Base-by-base conservation (phyloP, 2,329 filamentous ascomycete species). In the Mycosphaerelloides madeirae region DNA sequence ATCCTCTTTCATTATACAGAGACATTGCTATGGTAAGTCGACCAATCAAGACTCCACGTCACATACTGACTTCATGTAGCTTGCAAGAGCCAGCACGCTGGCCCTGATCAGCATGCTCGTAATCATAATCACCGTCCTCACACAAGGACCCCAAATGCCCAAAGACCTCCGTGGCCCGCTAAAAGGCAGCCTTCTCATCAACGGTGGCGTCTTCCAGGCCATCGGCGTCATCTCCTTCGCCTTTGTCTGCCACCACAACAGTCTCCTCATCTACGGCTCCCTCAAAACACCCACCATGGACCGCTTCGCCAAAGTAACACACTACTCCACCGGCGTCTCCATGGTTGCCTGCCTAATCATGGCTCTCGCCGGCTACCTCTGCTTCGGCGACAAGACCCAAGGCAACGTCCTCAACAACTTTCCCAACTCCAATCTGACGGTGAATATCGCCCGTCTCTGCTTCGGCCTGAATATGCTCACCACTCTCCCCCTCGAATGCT, bases 341-440 rank as follows among this genome's bases (percentile, higher is more conserved):
- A 87, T 96, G 77, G 56, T 90, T n/a, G 90, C 91, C 43, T 98
- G 93, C 63, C 76, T 98, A 41, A 69, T 83, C 48, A 87, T 98
- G 82, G 93, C 88, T 0, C 74, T 96, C 6, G 80, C 84, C 2
- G 93, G 93, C 18, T 97, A 95, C 69, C 76, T 98, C 33, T 90
- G 85, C 14, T 98, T 98, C 62, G 91, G 93, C 51, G 87, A 91
- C 68, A 81, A 83, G 60, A 98, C 93, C 3, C 75, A 89, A 55
- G 93, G 93, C 63, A 98, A 98, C 65, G 88, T 98, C 41, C 81
- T 98, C 59, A 98, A 98, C 75, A 98, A 98, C 71, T 97, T 98
- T 63, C 86, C 90, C 1, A 75, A 82, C 15, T 82, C 94, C 68
- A 97, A 95, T 68, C 76, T 84, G 57, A 84, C 97, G 80, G 89